Evolutionary conservation across 805 yeast species (phyloP).

Genomic region (Ogataea paradorogensis): DNA sequence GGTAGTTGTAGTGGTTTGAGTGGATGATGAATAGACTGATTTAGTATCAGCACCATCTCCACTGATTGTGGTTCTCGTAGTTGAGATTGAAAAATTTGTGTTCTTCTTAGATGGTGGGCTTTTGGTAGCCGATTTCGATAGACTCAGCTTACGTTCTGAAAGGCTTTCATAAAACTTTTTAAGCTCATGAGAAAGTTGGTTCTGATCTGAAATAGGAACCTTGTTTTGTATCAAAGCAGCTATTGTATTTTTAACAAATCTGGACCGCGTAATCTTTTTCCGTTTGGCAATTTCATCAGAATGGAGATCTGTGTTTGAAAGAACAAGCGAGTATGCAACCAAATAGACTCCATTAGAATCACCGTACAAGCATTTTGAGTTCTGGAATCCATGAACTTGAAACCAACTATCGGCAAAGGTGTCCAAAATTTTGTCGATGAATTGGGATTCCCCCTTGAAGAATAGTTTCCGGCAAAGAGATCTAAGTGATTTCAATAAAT

Average conservation of each 20-base stretch:
- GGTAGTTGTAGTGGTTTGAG: conserved; percentile 3
- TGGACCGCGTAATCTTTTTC: conserved; percentile 38
- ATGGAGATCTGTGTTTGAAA: conserved; percentile 76
- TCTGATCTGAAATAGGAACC: conserved; percentile 16
- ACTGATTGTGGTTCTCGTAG: conserved; percentile 4
- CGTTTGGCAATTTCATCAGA: conserved; percentile 43
- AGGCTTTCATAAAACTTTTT: conserved; percentile 44
- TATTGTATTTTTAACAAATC: conserved; percentile 49
- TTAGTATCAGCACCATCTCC: background rate
- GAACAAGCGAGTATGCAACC: conserved; percentile 64
- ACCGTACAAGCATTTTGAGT: conserved; percentile 34
- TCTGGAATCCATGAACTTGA: conserved; percentile 41
- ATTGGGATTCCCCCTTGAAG: conserved; percentile 79
- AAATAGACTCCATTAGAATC: conserved; percentile 62
- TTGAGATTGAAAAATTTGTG: conserved; percentile 10
- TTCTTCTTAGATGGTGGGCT: conserved; percentile 9
- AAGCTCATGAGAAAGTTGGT: conserved; percentile 39
- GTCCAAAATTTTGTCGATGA: conserved; percentile 70
- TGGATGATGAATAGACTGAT: conserved; percentile 3
- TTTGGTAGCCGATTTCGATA: conserved; percentile 7
- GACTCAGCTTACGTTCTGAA: conserved; percentile 32
- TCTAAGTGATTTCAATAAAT: conserved; percentile 56
- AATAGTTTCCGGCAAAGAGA: conserved; percentile 62
- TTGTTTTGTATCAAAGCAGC: conserved; percentile 39
- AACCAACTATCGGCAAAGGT: conserved; percentile 66